Base-by-base conservation (phyloP, 2,329 filamentous ascomycete genomes). In the Podosphaera fusca region DNA sequence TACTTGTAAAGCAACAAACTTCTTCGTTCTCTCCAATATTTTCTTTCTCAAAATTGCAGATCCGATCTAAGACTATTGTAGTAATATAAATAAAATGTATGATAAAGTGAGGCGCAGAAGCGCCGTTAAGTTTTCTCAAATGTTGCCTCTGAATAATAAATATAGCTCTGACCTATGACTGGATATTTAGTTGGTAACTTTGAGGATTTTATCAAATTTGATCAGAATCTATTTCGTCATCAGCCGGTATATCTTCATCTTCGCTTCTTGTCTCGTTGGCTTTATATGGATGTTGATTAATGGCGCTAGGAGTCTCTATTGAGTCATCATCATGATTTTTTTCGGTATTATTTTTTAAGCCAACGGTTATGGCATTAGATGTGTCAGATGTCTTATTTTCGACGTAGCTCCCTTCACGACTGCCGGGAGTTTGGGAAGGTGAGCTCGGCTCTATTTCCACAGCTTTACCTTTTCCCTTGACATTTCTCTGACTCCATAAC, bases 401-500 rank as follows among this genome's bases (percentile, higher is more conserved):
- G n/a, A 29, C 5, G 42, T 47, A 8, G 21, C 42, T n/a, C 12
- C 21, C 4, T 47, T 47, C 14, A 14, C 14, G 14, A 29, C 12
- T 29, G 5, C 7, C 42, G 14, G 42, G 21, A 38, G 35, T 38
- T 38, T 38, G 6, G 35, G 35, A 10, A 38, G 35, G 35, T 10
- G 42, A 5, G 12, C 12, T 47, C 42, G n/a, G 4, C 3, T n/a
- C 42, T 30, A 31, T 51, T 9, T 51, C 49, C 30, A 8, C 30
- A n/a, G 33, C n/a, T 29, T 54, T 38, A 29, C 51, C 35, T 40
- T 54, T 54, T 33, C 51, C 51, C 51, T 54, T 54, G 9, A 54
- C 51, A 54, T 54, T 54, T n/a, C 51, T 54, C 21, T 54, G 51
- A 40, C 51, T 54, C 51, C 51, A 54, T 12, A 54, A 30, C 9